These are phyloP conservation scores for Colletotrichum lini DNA, from an alignment of 2,329 filamentous ascomycete species.

Conservation along the genomic window DNA sequence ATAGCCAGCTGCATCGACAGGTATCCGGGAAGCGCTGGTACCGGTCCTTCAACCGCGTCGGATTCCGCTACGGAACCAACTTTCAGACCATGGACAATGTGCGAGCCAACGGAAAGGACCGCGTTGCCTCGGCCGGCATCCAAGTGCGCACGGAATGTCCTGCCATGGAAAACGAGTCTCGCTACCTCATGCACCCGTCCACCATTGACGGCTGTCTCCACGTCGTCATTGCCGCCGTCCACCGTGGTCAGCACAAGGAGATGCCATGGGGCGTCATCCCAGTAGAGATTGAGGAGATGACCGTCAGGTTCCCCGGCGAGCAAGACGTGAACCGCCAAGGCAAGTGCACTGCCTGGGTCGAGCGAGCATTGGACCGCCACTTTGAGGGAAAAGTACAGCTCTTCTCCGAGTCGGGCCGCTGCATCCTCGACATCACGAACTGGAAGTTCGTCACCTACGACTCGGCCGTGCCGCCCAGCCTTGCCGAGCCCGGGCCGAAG, in stretches of 20 bases:
- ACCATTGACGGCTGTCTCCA: conserved; percentile 11
- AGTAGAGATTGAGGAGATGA: background rate
- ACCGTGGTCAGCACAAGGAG: background rate
- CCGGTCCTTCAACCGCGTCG: background rate
- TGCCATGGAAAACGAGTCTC: conserved; percentile 1
- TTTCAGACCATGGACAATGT: conserved; percentile 7
- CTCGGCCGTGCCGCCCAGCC: background rate
- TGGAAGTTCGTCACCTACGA: background rate
- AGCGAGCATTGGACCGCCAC: background rate
- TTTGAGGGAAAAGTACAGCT: background rate
- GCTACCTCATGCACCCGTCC: conserved; percentile 13
- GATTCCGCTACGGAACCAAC: conserved; percentile 11
- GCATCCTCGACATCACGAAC: background rate
- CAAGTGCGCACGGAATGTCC: conserved; percentile 5
- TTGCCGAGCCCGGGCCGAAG: background rate
- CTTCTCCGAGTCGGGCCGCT: background rate
- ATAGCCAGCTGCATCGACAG: background rate
- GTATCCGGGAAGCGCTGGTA: background rate
- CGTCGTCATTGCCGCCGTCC: conserved; percentile 39
- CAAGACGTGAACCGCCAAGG: background rate
- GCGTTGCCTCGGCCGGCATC: background rate
- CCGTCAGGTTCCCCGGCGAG: background rate
- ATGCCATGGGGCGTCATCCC: background rate
- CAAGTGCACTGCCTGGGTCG: background rate
- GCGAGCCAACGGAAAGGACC: background rate